Conservation (phyloP, 352 stramenopile genomes). For the Pythium inflatum region DNA sequence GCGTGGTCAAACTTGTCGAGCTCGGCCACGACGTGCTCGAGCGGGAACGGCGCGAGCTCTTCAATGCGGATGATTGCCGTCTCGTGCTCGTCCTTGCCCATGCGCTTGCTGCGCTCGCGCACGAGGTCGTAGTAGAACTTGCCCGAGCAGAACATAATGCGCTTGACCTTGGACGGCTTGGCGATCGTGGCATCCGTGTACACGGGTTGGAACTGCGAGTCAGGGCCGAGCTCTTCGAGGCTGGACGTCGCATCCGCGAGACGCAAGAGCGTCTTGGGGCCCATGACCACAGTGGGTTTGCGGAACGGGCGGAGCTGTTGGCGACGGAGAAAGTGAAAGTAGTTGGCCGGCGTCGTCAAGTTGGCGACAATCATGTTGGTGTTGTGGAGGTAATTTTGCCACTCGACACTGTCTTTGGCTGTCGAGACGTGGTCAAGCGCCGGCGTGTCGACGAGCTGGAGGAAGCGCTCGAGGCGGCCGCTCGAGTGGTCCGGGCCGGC, state of each 20-base stretch:
- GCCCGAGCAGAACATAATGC: conserved; percentile 67
- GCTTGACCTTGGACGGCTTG: conserved; percentile 45
- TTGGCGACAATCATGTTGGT: conserved; percentile 79
- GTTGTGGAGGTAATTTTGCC: conserved; percentile 76
- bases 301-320: conserved; percentile 73
- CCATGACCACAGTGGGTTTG: conserved; percentile 84
- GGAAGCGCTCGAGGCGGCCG: conserved; percentile 83
- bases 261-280: conserved; percentile 83
- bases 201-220: conserved; percentile 68
- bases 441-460: conserved; percentile 80
- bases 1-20: conserved; percentile 94
- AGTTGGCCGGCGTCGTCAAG: conserved; percentile 93
- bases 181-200: conserved; percentile 40
- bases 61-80: conserved; percentile 81
- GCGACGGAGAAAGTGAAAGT: conserved; percentile 95
- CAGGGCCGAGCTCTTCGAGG: conserved; percentile 64
- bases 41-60: conserved; percentile 96
- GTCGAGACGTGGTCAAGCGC: conserved; percentile 70
- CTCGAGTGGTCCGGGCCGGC: conserved; percentile 87
- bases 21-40: conserved; percentile 94
- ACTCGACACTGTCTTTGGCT: conserved; percentile 47
- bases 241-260: conserved; percentile 79
- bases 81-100: conserved; percentile 41
- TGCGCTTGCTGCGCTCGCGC: conserved; percentile 71
- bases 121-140: conserved; percentile 86